Percentiles rank a stretch among this genome's conserved stretches.
Evolutionary conservation across 345 rosid genomes (phyloP).

Genomic region (Aquilaria malaccensis): DNA sequence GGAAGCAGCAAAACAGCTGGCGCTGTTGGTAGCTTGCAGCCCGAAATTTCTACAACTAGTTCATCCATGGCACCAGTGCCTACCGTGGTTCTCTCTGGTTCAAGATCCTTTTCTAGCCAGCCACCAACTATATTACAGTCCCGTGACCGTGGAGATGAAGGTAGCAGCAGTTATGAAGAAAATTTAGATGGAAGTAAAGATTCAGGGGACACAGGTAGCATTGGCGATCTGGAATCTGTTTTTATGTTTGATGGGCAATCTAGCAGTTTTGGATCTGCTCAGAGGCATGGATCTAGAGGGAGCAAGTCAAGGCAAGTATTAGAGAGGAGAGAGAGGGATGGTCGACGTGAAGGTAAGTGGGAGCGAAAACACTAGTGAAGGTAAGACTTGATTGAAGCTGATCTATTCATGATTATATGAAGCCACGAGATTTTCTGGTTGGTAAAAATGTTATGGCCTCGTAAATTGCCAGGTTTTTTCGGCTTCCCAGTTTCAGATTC

Average conservation of each 20-base stretch:
- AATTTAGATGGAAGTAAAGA: slow-evolving; percentile 70
- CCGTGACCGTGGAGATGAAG: slow-evolving; percentile 64
- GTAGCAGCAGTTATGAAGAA: slow-evolving; percentile 64
- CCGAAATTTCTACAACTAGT: slow-evolving; percentile 27
- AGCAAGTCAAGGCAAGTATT: slow-evolving; percentile 58
- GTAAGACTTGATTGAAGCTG: too few species aligned
- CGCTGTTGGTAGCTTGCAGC: slow-evolving; percentile 25
- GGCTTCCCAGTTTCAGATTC: too few species aligned
- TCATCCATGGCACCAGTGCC: slow-evolving; percentile 32
- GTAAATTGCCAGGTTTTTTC: too few species aligned
- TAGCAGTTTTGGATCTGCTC: slow-evolving; percentile 38
- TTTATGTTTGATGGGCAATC: slow-evolving; percentile 60
- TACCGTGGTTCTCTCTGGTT: slow-evolving; percentile 47
- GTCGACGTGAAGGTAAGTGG: slow-evolving; percentile 82
- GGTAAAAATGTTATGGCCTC: too few species aligned
- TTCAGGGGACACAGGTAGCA: slow-evolving; percentile 63
- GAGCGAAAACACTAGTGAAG: slow-evolving; percentile 59
- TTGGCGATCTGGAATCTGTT: slow-evolving; percentile 60
- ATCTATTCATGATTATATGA: too few species aligned
- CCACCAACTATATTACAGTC: slow-evolving; percentile 73
- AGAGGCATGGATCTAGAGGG: slow-evolving; percentile 60
- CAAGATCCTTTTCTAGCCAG: slow-evolving; percentile 55
- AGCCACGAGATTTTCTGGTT: too few species aligned
- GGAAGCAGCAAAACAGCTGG: slow-evolving; percentile 33
- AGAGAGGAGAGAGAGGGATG: slow-evolving; percentile 68